phyloP scores from a whole-genome alignment of 768 basidiomycete species.

The Boletus rubescentipes region DNA sequence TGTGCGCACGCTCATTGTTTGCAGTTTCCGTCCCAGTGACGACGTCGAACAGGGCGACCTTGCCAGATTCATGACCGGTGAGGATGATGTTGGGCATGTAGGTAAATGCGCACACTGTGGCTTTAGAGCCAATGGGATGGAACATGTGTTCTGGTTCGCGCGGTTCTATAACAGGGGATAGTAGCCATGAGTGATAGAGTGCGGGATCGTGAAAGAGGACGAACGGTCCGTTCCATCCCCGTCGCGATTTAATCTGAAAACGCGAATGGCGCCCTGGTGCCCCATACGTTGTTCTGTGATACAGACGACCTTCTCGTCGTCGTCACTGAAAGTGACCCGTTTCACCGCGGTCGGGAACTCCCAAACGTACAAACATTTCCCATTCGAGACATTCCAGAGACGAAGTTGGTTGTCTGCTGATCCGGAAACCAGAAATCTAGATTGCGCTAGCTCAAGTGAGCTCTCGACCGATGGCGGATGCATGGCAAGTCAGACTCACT shows the following conservation, averaged over 20 bases:
- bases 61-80: slow-evolving; percentile 96
- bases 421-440: slow-evolving; percentile 84
- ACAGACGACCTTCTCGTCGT: slow-evolving; percentile 80
- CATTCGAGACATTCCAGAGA: slow-evolving; percentile 86
- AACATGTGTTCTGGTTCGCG: slow-evolving; percentile 75
- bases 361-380: slow-evolving; percentile 93
- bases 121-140: slow-evolving; percentile 89
- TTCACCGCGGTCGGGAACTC: slow-evolving; percentile 99
- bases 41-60: slow-evolving; percentile 88
- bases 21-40: slow-evolving; percentile 81
- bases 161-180: slow-evolving; percentile 51
- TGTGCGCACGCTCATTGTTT: slow-evolving; percentile 86
- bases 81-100: slow-evolving; percentile 74
- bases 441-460: slow-evolving; percentile 54
- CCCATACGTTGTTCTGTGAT: slow-evolving; percentile 99
- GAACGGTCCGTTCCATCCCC: slow-evolving; percentile 79
- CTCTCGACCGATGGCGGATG: not conserved
- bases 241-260: slow-evolving; percentile 84
- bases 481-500: slow-evolving; percentile 51
- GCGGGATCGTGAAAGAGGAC: slow-evolving; percentile 26
- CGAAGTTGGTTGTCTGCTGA: slow-evolving; percentile 92
- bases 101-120: slow-evolving; percentile 94
- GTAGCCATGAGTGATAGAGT: not conserved
- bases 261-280: slow-evolving; percentile 82
- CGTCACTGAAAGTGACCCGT: slow-evolving; percentile 88